Base-by-base conservation (phyloP, 1,284 basidiomycete genomes). In the Fomitopsis betulina region DNA sequence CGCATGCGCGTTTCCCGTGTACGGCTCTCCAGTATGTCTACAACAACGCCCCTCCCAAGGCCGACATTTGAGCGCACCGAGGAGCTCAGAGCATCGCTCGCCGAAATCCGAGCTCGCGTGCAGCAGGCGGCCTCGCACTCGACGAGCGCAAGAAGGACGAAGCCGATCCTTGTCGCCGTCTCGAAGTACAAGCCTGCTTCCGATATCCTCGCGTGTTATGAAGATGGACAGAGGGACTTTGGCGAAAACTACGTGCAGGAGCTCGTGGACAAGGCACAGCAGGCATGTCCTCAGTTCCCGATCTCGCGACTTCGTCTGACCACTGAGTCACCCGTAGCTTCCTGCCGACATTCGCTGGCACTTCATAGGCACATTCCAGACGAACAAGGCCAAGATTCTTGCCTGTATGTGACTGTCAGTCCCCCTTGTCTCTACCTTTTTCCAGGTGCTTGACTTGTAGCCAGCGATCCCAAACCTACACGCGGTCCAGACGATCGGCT, bases 241-340 rank as follows among this genome's bases (percentile, higher is more conserved):
- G 96, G 97, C 12, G 96, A 99, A 75, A 99, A 99, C 72, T 99
- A 98, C 70, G 94, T 96, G 5, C 92, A 97, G 66, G 96, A 98
- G 70, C 74, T 99, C 62, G 87, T 87, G n/a, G 93, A 95, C 50
- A 99, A 97, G 70, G 89, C 93, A 1, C 76, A 77, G 54, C 76
- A 83, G 70, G 93, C 93, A 67, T 63, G 88, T 80, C 9, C 7
- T 35, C 43, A 30, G 13, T 30, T n/a, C 5, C 27, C 42, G 43
- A 1, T 50, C 53, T 25, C 47, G 33, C 9, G 54, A 10, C 42
- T 38, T 30, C 27, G 13, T 40, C 25, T 56, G 19, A 54, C 43
- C 30, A 54, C 43, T 23, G 30, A 32, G 42, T 53, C 38, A 58
- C 25, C 45, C 38, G 43, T 58, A 95, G 92, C 81, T 96, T 17